Percentiles rank a stretch among this genome's conserved stretches.
These are phyloP conservation scores for Arabis hirsuta DNA, from an alignment of 345 rosid genomes.

Conservation along the genomic window DNA sequence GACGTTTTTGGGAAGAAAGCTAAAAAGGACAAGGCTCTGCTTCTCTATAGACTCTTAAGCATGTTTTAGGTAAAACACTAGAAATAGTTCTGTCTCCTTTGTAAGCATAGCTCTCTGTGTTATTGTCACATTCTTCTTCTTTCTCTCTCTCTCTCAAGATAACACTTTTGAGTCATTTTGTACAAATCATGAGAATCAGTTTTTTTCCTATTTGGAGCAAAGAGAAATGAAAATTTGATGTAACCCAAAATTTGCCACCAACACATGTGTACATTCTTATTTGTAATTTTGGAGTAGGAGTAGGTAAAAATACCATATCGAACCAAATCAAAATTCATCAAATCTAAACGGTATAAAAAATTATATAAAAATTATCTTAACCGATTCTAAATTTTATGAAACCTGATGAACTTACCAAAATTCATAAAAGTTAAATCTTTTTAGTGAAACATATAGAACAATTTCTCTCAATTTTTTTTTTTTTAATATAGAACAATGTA, in stretches of 20 bases:
- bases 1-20: conserved; percentile 25
- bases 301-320: too few species aligned
- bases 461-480: too few species aligned
- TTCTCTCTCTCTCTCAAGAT: neutral
- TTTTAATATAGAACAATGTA: too few species aligned
- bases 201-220: conserved; percentile 7
- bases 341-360: too few species aligned
- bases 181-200: conserved; percentile 1
- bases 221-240: neutral
- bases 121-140: conserved; percentile 14
- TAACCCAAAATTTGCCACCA: neutral
- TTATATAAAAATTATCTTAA: too few species aligned
- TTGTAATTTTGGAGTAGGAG: neutral
- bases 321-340: too few species aligned
- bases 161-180: conserved; percentile 17
- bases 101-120: conserved; percentile 29
- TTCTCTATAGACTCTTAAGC: conserved; percentile 29
- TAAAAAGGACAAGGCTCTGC: conserved; percentile 23
- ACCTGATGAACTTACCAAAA: too few species aligned
- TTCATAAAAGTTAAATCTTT: too few species aligned
- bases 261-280: neutral
- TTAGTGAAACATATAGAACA: too few species aligned
- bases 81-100: conserved; percentile 22
- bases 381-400: too few species aligned
- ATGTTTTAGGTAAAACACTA: conserved; percentile 34